Evolutionary conservation across 352 stramenopile genomes (phyloP), one percentile per base, ranked within the genome.

Genomic region (Phytophthora meadii): DNA sequence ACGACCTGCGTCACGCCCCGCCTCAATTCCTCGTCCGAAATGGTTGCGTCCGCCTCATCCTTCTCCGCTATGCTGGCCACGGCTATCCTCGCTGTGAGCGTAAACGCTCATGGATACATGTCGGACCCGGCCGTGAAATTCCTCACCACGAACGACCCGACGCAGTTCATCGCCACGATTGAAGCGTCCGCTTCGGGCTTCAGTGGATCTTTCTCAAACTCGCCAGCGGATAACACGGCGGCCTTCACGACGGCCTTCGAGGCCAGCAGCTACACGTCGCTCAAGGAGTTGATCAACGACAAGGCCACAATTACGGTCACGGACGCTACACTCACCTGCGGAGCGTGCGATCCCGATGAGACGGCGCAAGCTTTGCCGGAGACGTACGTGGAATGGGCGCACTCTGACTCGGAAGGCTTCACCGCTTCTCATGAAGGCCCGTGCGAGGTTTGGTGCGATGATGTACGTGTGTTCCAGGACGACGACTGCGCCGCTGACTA

Each of bases 371-470:
- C 66, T 14, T 22, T 74, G 7, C 65, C 65, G 3, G 60, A 46
- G 1, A 70, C 47, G 37, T 77, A 71, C 37, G 51, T 74, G 28
- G 49, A 68, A 51, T 75, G 67, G 67, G 54, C 63, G 4, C 72
- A 76, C 56, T 75, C 71, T 6, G 55, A 63, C 39, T 58, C 52
- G 17, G 58, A 72, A 22, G 65, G 65, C 19, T 82, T 84, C 54
- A 78, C 72, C 10, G 37, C 60, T 34, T 73, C 61, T 0, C 75
- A 84, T 54, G 61, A 81, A 41, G 77, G 72, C 6, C 77, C 77
- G 22, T 81, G 74, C 25, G 75, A 81, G 48, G 40, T 77, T 14
- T 82, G 71, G 57, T 87, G 77, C 47, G 75, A 84, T 37, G 68
- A 77, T 37, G 67, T 36, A 39, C 58, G 68, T 17, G 75, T 79